A percentile compares a stretch with the other conserved stretches of the same genome.
Evolutionary conservation across 2,329 filamentous ascomycete genomes (phyloP).

Genomic region (Colletotrichum sp.): DNA sequence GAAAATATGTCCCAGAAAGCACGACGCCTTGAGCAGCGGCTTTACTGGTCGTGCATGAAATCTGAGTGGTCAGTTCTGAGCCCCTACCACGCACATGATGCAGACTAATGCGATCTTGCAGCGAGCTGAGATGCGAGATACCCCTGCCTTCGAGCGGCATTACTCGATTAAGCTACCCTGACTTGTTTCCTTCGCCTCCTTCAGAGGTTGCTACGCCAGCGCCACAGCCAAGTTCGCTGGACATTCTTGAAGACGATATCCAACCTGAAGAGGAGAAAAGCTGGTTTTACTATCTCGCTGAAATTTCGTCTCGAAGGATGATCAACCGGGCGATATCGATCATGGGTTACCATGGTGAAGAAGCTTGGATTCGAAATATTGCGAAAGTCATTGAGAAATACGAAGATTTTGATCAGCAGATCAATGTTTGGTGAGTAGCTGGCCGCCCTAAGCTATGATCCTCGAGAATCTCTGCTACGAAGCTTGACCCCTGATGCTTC

Average conservation of each 20-base stretch:
- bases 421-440: constrained; percentile 24
- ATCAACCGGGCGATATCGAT: constrained; percentile 12
- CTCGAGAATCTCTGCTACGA: neutral
- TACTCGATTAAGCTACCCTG: constrained; percentile 29
- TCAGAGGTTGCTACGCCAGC: constrained; percentile 11
- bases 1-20: neutral
- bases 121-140: constrained; percentile 21
- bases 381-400: constrained; percentile 23
- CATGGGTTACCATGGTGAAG: constrained; percentile 16
- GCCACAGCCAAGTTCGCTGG: neutral
- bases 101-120: neutral
- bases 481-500: neutral
- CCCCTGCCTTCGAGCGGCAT: constrained; percentile 19
- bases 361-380: constrained; percentile 25
- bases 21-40: constrained; percentile 28
- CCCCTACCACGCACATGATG: neutral
- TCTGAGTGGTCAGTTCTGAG: constrained; percentile 29
- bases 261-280: constrained; percentile 27
- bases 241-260: constrained; percentile 13
- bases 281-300: constrained; percentile 35
- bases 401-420: constrained; percentile 26
- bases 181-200: constrained; percentile 33
- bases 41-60: constrained; percentile 39
- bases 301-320: constrained; percentile 33
- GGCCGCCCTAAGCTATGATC: neutral